Conservation (phyloP, 108 stramenopile species). For the Schizochytrium sp. region DNA sequence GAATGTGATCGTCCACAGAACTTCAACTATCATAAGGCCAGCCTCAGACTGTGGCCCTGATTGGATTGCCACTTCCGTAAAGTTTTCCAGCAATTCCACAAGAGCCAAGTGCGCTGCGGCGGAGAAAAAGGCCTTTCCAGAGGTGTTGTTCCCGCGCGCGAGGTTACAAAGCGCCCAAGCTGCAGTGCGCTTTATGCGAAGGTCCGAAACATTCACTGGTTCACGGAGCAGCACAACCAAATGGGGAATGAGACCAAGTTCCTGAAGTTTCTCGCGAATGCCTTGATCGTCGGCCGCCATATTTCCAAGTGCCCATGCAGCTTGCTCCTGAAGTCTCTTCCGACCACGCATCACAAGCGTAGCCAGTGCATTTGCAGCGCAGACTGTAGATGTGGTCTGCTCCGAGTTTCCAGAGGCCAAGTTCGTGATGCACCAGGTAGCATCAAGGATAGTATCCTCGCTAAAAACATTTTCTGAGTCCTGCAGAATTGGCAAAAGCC, state of each 20-base stretch:
- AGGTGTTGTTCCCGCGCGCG: slow-evolving; percentile 63
- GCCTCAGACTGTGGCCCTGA: slow-evolving; percentile 22
- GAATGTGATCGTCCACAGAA: slow-evolving; percentile 66
- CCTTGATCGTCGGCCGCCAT: slow-evolving; percentile 64
- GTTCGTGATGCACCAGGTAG: slow-evolving; percentile 65
- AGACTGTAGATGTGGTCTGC: slow-evolving; percentile 63
- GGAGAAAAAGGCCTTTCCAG: slow-evolving; percentile 64
- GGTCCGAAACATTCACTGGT: slow-evolving; percentile 14
- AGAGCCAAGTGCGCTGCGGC: slow-evolving; percentile 60
- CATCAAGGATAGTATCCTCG: neutral
- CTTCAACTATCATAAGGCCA: slow-evolving; percentile 62
- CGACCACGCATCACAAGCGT: slow-evolving; percentile 64
- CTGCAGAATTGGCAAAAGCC: neutral
- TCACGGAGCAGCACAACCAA: slow-evolving; percentile 63
- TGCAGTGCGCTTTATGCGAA: slow-evolving; percentile 63
- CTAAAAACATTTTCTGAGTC: neutral
- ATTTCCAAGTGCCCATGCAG: slow-evolving; percentile 71
- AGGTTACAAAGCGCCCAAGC: slow-evolving; percentile 71
- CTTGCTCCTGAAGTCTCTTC: slow-evolving; percentile 67
- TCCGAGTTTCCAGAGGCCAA: slow-evolving; percentile 65
- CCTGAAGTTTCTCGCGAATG: slow-evolving; percentile 62
- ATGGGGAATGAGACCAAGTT: slow-evolving; percentile 64
- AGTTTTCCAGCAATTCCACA: neutral
- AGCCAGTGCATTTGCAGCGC: slow-evolving; percentile 68
- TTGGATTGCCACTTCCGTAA: neutral